Evolutionary conservation across 306 rosid species (phyloP), one percentile per base, ranked within the genome.

Genomic region (Geum urbanum): DNA sequence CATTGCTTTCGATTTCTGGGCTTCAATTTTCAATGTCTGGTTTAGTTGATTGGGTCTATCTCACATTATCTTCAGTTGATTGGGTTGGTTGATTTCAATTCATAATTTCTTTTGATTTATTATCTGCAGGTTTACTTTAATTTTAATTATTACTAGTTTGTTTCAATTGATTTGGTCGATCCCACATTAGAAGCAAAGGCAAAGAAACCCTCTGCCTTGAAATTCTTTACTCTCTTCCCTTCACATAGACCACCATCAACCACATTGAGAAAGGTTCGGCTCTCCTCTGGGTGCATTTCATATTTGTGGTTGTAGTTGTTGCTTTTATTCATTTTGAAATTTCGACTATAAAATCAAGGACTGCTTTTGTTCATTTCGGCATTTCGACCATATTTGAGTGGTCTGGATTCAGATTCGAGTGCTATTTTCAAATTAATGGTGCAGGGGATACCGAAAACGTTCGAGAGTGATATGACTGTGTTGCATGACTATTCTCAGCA

Each of bases 381-480:
- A 24, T 24, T 24, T 72, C 86, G 59, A 86, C 84, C 66, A 74
- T 90, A 90, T 78, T 76, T 84, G 61, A 90, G 96, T 74, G 91
- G 84, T 50, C 91, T 92, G 0, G 69, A 55, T 41, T 85, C 77
- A 22, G 78, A 79, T 88, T 88, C 98, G 13, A 90, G 92, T 16
- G 88, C 96, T 11, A 84, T 94, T 68, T 94, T 90, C 70, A 94
- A 96, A 32, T 84, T 92, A 52, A 92, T 92, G 94, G 97, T 92
- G 78, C 94, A 90, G 79, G 98, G 98, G 16, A 79, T 92, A 63
- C 98, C 97, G 0, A 94, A 88, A 82, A 79, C 84, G 40, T 45
- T 86, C 59, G 95, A 91, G 48, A 82, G 76, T 16, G 96, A 88
- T 77, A 76, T 92, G 78, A 82, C 69, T 37, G 75, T 82, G 22